A percentile compares a stretch with the other conserved stretches of the same genome.
Evolutionary conservation across 2,329 filamentous ascomycete genomes (phyloP).

Genomic region (Zalaria sp.): DNA sequence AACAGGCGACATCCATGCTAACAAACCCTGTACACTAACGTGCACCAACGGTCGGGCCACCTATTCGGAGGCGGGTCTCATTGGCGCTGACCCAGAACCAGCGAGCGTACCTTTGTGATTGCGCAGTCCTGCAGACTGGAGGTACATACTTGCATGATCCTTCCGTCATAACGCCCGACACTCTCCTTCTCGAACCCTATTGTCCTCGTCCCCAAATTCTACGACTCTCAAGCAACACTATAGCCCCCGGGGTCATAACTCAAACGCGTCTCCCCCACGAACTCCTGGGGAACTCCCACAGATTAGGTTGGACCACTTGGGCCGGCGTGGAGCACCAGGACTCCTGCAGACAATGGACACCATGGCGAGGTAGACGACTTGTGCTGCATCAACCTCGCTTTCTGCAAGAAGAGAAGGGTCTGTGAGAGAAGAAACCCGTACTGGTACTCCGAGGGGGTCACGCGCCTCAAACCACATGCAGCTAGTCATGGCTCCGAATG

Average conservation of each 20-base stretch:
- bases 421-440: too few relatives aligned
- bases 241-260: too few relatives aligned
- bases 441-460: too few relatives aligned
- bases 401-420: too few relatives aligned
- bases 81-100: not conserved
- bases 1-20: not conserved
- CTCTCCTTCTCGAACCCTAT: too few relatives aligned
- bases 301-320: not conserved
- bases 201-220: too few relatives aligned
- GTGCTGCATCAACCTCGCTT: too few relatives aligned
- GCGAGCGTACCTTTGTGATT: not conserved
- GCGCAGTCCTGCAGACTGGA: not conserved
- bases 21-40: not conserved
- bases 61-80: not conserved
- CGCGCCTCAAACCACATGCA: too few relatives aligned
- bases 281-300: not conserved
- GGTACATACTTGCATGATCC: not conserved
- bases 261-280: too few relatives aligned
- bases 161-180: not conserved
- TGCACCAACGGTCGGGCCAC: not conserved
- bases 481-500: too few relatives aligned
- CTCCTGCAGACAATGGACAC: not conserved
- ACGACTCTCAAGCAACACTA: too few relatives aligned
- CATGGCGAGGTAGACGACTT: not conserved
- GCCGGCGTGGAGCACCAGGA: not conserved